Evolutionary conservation across 352 stramenopile genomes (phyloP).

Genomic region (Phytophthora melonis): DNA sequence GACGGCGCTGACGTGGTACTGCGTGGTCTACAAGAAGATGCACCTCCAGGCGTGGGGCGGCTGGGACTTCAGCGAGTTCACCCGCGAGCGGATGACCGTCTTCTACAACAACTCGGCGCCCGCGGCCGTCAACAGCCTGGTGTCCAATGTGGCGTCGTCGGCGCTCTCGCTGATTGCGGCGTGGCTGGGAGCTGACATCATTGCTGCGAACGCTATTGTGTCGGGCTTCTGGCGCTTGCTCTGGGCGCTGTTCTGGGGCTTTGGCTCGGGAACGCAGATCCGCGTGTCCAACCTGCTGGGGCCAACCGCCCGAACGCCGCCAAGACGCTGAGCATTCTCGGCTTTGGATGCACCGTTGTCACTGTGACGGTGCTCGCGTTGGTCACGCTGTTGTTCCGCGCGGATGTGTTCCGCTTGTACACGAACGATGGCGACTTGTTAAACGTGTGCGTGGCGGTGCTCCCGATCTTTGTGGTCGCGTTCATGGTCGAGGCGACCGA

Average conservation of each 20-base stretch:
- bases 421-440: constrained; percentile 39
- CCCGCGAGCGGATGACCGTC: constrained; percentile 33
- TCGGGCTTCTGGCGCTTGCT: constrained; percentile 42
- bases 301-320: constrained; percentile 37
- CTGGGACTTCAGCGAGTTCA: constrained; percentile 39
- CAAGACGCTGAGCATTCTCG: constrained; percentile 35
- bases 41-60: constrained; percentile 29
- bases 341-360: constrained; percentile 36
- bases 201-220: constrained; percentile 37
- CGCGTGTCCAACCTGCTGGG: constrained; percentile 38
- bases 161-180: constrained; percentile 34
- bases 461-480: constrained; percentile 39
- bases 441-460: constrained; percentile 25
- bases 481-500: constrained; percentile 44
- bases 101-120: constrained; percentile 43
- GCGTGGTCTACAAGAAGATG: constrained; percentile 42
- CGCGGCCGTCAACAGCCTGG: constrained; percentile 36
- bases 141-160: constrained; percentile 35
- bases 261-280: constrained; percentile 38
- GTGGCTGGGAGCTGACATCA: constrained; percentile 33
- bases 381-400: constrained; percentile 29
- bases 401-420: constrained; percentile 40
- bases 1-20: constrained; percentile 33
- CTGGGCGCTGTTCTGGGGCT: constrained; percentile 42
- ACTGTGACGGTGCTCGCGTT: constrained; percentile 33